Evolutionary conservation across 2,329 filamentous ascomycete genomes (phyloP).

Genomic region (Neocucurbitaria cava): DNA sequence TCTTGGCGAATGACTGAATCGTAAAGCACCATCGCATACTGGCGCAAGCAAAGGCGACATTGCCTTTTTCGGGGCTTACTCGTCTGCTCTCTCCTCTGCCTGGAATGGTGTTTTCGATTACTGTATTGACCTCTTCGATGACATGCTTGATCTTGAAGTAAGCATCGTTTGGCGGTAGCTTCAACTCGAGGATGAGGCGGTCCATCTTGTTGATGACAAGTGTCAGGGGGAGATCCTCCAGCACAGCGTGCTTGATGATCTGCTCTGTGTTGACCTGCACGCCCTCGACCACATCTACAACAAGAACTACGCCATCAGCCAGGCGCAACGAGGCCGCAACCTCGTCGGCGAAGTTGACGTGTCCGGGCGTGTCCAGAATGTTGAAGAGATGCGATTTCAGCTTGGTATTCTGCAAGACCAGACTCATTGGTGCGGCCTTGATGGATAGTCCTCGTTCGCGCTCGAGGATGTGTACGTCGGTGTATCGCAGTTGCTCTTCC

Average conservation of each 20-base stretch:
- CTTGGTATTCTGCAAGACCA: conserved; percentile 85
- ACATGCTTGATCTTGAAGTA: conserved; percentile 99
- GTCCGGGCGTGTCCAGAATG: conserved; percentile 92
- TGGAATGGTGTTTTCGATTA: conserved; percentile 87
- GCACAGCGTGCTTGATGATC: conserved; percentile 92
- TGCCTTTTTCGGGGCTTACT: conserved; percentile 94
- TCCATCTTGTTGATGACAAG: conserved; percentile 98
- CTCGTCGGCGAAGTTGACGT: conserved; percentile 98
- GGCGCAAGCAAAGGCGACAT: conserved; percentile 95
- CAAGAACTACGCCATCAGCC: conserved; percentile 88
- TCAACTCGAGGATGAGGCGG: conserved; percentile 89
- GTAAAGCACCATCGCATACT: conserved; percentile 98
- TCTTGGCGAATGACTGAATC: conserved; percentile 89
- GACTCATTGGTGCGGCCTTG: conserved; percentile 92
- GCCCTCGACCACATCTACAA: conserved; percentile 97
- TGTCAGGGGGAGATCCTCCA: conserved; percentile 87
- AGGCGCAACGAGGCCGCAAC: conserved; percentile 86
- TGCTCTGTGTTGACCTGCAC: conserved; percentile 98
- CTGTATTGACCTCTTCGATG: conserved; percentile 96
- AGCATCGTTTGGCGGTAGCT: conserved; percentile 90
- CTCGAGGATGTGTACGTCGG: conserved; percentile 88
- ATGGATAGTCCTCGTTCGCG: conserved; percentile 88
- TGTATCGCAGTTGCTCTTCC: conserved; percentile 93
- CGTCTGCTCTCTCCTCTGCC: conserved; percentile 79
- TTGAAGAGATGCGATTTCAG: conserved; percentile 96